Conservation (phyloP, 352 stramenopile genomes). For the Phytopythium boreale region DNA sequence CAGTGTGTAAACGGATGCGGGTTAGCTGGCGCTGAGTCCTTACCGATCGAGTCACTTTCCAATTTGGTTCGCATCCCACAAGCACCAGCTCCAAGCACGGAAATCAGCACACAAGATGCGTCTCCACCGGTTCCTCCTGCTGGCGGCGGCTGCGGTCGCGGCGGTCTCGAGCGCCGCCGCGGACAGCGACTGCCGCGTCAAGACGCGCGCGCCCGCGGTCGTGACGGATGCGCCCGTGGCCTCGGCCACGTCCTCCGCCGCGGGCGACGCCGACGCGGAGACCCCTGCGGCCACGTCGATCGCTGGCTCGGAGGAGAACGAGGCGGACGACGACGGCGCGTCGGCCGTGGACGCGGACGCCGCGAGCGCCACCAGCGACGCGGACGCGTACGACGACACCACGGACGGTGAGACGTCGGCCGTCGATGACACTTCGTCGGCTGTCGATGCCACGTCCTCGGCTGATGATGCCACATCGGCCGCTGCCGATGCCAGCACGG, state of each 20-base stretch:
- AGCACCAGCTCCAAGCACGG: not conserved
- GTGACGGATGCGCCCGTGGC: not conserved
- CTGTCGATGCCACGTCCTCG: not conserved
- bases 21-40: not conserved
- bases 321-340: not conserved
- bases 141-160: conserved; percentile 2
- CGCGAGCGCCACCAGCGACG: not conserved
- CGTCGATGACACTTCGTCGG: too few relatives aligned
- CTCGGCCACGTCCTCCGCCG: not conserved
- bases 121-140: not conserved
- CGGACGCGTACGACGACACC: not conserved
- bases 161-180: not conserved
- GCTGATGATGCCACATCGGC: not conserved
- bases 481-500: not conserved
- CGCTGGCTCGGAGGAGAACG: not conserved
- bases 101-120: not conserved
- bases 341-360: not conserved
- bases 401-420: not conserved
- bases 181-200: conserved; percentile 3
- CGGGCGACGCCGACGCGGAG: not conserved
- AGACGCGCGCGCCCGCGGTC: not conserved
- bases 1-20: not conserved
- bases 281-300: not conserved
- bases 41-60: conserved; percentile 1
- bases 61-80: not conserved